Percentiles rank a stretch among this genome's conserved stretches.
Conservation (phyloP, 2,329 filamentous ascomycete species). For the Phialophora tarda region DNA sequence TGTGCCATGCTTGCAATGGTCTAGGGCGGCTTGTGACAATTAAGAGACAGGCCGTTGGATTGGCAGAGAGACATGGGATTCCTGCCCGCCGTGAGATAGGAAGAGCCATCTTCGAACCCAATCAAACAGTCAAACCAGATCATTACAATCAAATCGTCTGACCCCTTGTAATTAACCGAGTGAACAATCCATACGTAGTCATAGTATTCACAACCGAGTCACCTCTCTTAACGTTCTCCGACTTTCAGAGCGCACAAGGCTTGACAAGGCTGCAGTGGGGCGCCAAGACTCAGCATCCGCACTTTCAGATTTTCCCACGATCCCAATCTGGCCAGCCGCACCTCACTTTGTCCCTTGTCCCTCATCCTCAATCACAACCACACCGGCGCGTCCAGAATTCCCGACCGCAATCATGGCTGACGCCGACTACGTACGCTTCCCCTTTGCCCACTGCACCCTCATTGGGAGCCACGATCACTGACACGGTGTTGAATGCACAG, state of each 20-base stretch:
- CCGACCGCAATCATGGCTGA: conserved; percentile 78
- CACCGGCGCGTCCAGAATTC: conserved; percentile 53
- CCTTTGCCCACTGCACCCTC: background rate
- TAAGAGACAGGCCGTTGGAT: background rate
- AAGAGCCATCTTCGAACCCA: background rate
- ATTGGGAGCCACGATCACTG: conserved; percentile 22
- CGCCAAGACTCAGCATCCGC: conserved; percentile 3
- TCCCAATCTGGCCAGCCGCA: conserved; percentile 12
- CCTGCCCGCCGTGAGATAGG: conserved; percentile 1
- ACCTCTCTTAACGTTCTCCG: background rate
- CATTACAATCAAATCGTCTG: background rate
- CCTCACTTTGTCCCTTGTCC: conserved; percentile 40
- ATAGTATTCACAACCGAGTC: background rate
- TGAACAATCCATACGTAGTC: background rate
- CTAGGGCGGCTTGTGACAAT: background rate
- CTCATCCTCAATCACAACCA: conserved; percentile 54
- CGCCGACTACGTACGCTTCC: conserved; percentile 77
- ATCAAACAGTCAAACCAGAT: background rate
- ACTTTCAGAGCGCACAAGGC: background rate
- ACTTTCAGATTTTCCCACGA: conserved; percentile 11
- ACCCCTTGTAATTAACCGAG: background rate
- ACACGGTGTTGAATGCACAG: conserved; percentile 56
- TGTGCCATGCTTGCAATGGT: background rate
- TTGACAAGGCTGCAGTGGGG: conserved; percentile 8
- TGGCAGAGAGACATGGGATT: background rate